Conservation (phyloP, 805 yeast genomes). For the Schizosaccharomyces japonicus region DNA sequence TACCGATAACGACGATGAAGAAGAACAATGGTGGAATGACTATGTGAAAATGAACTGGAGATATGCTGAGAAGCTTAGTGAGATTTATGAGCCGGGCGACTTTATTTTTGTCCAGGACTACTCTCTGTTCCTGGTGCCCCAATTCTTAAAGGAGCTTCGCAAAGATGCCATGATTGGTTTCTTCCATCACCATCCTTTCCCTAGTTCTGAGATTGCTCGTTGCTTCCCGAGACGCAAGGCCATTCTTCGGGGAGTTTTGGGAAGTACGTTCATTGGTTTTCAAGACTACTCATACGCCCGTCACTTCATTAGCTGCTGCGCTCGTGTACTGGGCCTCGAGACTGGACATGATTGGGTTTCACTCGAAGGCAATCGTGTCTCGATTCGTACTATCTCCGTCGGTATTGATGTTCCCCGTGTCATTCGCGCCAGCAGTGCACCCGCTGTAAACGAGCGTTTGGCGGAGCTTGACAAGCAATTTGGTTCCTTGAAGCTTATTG, state of each 20-base stretch:
- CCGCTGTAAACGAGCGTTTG: slow-evolving; percentile 26
- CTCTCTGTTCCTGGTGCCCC: slow-evolving; percentile 85
- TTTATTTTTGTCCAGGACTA: slow-evolving; percentile 97
- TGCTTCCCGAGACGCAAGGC: slow-evolving; percentile 77
- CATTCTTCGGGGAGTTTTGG: slow-evolving; percentile 73
- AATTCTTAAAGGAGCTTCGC: slow-evolving; percentile 48
- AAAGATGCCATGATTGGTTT: slow-evolving; percentile 44
- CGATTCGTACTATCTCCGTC: slow-evolving; percentile 57
- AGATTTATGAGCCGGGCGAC: slow-evolving; percentile 66
- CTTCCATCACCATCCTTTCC: slow-evolving; percentile 93
- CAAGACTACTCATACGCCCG: slow-evolving; percentile 70
- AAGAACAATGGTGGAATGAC: slow-evolving; percentile 61
- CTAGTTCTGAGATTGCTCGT: slow-evolving; percentile 86
- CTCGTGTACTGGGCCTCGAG: slow-evolving; percentile 69
- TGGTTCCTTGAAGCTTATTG: slow-evolving; percentile 38
- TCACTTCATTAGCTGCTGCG: slow-evolving; percentile 76
- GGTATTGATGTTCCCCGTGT: slow-evolving; percentile 65
- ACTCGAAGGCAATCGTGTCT: slow-evolving; percentile 56
- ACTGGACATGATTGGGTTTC: slow-evolving; percentile 14
- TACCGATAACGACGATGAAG: slow-evolving; percentile 42
- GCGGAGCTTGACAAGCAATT: slow-evolving; percentile 29
- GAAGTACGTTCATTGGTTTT: slow-evolving; percentile 66
- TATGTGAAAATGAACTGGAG: slow-evolving; percentile 80
- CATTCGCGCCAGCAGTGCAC: slow-evolving; percentile 34
- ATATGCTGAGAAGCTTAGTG: slow-evolving; percentile 53